Base-by-base conservation (phyloP, 441 rosid genomes). In the Mallotus japonicus region DNA sequence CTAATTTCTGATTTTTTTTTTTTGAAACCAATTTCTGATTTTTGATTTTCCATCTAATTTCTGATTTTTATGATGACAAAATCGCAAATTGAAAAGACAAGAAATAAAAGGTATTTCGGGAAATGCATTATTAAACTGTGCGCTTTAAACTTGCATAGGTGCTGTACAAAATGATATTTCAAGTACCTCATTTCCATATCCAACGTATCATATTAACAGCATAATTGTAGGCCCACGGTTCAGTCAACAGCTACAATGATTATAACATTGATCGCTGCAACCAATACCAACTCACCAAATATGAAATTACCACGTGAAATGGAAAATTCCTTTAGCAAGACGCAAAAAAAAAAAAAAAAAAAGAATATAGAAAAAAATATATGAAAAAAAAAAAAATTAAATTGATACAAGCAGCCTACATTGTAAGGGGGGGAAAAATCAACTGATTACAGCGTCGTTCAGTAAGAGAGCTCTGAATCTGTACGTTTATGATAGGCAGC, bases 401-500 rank as follows among this genome's bases (percentile, higher is more conserved):
- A 68, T 67, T 7, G 73, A 51, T 62, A 70, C 65, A 14, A 72
- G 62, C 61, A 24, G 47, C 17, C 79, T 75, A 50, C 50, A 64
- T 22, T 16, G 62, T 61, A 16, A 58, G 47, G 4, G 62, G 17
- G 22, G 14, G 19, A 4, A 57, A 47, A 70, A 22, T 15, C 5
- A 42, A 72, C 17, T 4, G 10, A 37, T 51, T 50, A 0, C 28
- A 15, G 11, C 54, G 15, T 15, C 5, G 20, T 47, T 42, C 34
- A 65, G 74, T 75, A 80, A 34, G 49, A 73, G 2, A 57, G 47
- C 24, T 85, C 93, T 8, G 73, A 73, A 75, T 85, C 80, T 44
- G 83, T 71, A 56, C 75, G 65, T 71, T 83, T 85, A 70, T 80
- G 86, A 81, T 80, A 72, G 47, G 79, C 70, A 61, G 40, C 61